Base-by-base conservation (phyloP, 352 stramenopile species). In the Globisporangium perplexum region DNA sequence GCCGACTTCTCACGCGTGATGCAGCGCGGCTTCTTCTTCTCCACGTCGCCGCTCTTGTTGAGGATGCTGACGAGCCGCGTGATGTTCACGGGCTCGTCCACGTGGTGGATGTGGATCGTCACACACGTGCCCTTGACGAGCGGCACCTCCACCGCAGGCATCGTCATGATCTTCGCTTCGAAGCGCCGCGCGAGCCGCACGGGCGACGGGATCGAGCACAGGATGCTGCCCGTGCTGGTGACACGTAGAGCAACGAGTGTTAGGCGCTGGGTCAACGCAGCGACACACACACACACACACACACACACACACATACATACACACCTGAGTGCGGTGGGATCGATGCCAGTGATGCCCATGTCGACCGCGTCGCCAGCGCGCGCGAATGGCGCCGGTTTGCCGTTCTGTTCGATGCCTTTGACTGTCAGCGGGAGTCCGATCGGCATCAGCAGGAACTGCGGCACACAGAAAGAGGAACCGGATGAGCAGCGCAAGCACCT, bases 141-240 rank as follows among this genome's bases (percentile, higher is more conserved):
- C 42, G 85, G 85, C 53, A 93, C 80, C 50, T 95, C 80, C 14
- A 95, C 76, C 4, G 77, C 70, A 0, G 85, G 82, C 82, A 95
- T 93, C 1, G 83, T 93, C 79, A 93, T 91, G 61, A 95, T 95
- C 77, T 95, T 91, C 47, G 83, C 83, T 59, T 95, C 83, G 35
- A 95, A 93, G 47, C 74, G 74, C 23, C 71, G 74, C 18, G 81
- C 84, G 7, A 88, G 71, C 10, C 70, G 72, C 57, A 95, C 80
- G 0, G 85, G 85, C 11, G 75, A 89, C 45, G 73, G 71, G 50
- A 93, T 76, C 8, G 85, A 93, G 59, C 83, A 95, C 45, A 95
- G 49, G 47, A 95, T 91, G 53, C 83, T 92, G 24, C 85, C 83
- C 10, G 74, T 91, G 55, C 71, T 87, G 30, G n/a, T n/a, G n/a